Base-by-base conservation (phyloP, 140 eudicot species). In the Flaveria floridana region DNA sequence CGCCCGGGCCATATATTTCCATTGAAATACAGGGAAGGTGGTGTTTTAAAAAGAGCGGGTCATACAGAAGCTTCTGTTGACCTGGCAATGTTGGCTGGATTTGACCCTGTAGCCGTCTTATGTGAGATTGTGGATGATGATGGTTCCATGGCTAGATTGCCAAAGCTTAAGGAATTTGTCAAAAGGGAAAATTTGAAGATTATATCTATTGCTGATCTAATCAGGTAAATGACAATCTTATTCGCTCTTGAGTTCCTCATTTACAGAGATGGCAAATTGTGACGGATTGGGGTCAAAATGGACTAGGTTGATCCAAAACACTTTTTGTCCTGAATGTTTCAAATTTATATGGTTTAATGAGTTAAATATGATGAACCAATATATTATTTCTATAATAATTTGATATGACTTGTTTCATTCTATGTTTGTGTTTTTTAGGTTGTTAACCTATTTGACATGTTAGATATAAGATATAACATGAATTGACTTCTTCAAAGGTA, bases 1-100 rank as follows among this genome's bases (percentile, higher is more conserved):
- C 96, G 96, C 41, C 96, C 96, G 4, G 94, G 96, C 37, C 96
- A 89, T 64, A 89, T 89, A 57, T 89, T 89, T 74, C 96, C 96
- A 7, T 62, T 89, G 20, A 89, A 82, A 81, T 89, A 89, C 65
- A 84, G 96, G 63, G 94, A 87, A 9, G 96, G 96, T 0, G 94
- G 96, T 55, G 94, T 89, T 48, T 65, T 89, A 14, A 89, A 89
- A 88, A 82, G 96, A 84, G 96, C 96, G 21, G 96, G 96, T 13
- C 96, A 89, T 81, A 89, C 94, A 0, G 96, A 89, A 81, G 96
- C 96, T 70, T 85, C 94, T 25, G 94, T 85, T 21, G 96, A 87
- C 77, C 82, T 89, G 39, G 84, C 96, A 6, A 39, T 80, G 28
- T 82, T 89, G 65, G 96, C 96, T 51, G 96, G 94, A 21, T 85